phyloP scores from a whole-genome alignment of 1,139 yeast species.

The Yarrowia galli region DNA sequence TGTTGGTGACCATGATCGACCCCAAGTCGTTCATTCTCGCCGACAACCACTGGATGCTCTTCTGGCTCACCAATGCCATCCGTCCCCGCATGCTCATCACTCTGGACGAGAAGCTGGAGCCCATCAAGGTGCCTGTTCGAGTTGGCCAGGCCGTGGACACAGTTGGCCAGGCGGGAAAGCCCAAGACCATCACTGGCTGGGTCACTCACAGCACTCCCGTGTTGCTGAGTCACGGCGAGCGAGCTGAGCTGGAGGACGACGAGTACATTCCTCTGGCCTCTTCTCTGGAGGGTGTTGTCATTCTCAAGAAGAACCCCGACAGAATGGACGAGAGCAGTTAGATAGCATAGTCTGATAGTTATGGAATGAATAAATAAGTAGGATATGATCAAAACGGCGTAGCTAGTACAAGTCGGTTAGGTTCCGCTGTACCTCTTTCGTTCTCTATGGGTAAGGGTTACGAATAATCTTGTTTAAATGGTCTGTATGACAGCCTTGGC shows the following conservation, averaged over 20 bases:
- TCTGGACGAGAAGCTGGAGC: constrained; percentile 86
- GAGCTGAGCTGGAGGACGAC: constrained; percentile 96
- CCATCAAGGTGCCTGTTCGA: constrained; percentile 92
- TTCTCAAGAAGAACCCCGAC: constrained; percentile 89
- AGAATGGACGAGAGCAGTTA: constrained; percentile 60
- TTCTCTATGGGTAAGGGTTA: too few species aligned
- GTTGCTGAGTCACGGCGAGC: constrained; percentile 87
- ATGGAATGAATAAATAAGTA: constrained; percentile 2
- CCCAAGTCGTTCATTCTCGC: constrained; percentile 72
- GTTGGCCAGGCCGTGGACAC: constrained; percentile 99
- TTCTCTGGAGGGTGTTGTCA: constrained; percentile 91
- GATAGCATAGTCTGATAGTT: neutral
- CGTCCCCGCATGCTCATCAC: constrained; percentile 94
- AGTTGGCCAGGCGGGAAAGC: constrained; percentile 98
- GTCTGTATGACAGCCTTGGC: too few species aligned
- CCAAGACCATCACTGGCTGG: constrained; percentile 99
- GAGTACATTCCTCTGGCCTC: constrained; percentile 86
- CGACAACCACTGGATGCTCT: constrained; percentile 81
- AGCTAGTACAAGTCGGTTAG: too few species aligned
- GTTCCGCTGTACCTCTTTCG: too few species aligned
- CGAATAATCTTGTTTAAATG: too few species aligned
- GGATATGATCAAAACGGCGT: neutral
- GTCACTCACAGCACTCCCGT: constrained; percentile 99
- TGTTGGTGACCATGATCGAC: constrained; percentile 81
- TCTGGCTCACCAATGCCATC: constrained; percentile 85